Conservation (phyloP, 176 grass and related monocot species). For the Oryza glumipatula region DNA sequence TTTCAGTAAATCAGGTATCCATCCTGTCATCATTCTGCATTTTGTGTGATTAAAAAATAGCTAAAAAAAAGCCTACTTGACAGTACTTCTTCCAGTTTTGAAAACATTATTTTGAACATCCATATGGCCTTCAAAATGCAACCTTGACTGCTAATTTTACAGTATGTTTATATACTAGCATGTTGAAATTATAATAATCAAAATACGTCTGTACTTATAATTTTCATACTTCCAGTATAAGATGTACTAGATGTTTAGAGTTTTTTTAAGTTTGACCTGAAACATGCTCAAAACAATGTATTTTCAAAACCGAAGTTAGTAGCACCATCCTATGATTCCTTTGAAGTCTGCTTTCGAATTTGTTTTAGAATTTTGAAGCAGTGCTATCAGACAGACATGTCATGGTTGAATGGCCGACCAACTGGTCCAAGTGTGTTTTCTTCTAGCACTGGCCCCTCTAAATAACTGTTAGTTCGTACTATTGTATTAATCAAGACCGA, state of each 20-base stretch:
- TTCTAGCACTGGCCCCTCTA: not conserved
- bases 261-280: not conserved
- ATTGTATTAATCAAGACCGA: not conserved
- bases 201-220: not conserved
- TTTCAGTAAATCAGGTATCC: not conserved
- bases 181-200: not conserved
- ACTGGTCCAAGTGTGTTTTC: not conserved
- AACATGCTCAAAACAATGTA: not conserved
- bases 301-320: not conserved
- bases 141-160: too few species aligned
- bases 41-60: too few species aligned
- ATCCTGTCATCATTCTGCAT: not conserved
- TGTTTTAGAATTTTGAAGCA: not conserved
- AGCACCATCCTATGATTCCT: not conserved
- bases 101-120: not conserved
- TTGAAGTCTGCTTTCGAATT: not conserved
- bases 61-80: not conserved
- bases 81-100: not conserved
- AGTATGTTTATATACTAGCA: not conserved
- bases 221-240: not conserved
- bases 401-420: conserved; percentile 1
- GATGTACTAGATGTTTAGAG: not conserved
- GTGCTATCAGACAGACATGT: not conserved
- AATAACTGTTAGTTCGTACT: not conserved
- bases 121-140: not conserved